Conservation (phyloP, 768 basidiomycete genomes). For the Calvatia gigantea region DNA sequence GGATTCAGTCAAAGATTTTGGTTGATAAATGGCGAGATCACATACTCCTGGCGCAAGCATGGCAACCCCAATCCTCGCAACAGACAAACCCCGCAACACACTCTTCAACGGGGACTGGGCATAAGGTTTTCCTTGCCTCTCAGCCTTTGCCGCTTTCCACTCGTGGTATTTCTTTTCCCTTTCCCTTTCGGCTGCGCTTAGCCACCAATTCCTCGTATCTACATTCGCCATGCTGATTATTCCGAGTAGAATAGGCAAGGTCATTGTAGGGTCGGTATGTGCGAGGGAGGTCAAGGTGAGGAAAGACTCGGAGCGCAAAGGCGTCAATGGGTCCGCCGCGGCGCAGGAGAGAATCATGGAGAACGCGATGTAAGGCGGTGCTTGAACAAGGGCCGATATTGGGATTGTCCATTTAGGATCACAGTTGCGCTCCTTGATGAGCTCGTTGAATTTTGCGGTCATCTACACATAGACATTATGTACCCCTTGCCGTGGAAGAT, state of each 20-base stretch:
- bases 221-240: constrained; percentile 76
- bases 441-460: constrained; percentile 48
- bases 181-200: constrained; percentile 53
- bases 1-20: constrained; percentile 6
- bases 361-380: constrained; percentile 70
- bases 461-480: constrained; percentile 35
- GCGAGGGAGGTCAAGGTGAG: constrained; percentile 67
- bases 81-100: constrained; percentile 50
- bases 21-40: constrained; percentile 14
- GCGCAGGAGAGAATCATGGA: constrained; percentile 52
- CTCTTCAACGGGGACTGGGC: constrained; percentile 49
- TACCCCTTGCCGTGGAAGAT: neutral
- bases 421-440: constrained; percentile 59
- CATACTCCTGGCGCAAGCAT: constrained; percentile 70
- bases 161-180: constrained; percentile 33
- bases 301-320: constrained; percentile 76
- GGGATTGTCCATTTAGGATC: constrained; percentile 53
- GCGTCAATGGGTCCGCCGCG: constrained; percentile 55
- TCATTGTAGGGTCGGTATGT: constrained; percentile 67
- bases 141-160: constrained; percentile 22
- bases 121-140: constrained; percentile 42
- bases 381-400: constrained; percentile 60
- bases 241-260: constrained; percentile 68
- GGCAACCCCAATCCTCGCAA: constrained; percentile 65
- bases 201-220: constrained; percentile 73